phyloP scores from a whole-genome alignment of 1,284 basidiomycete genomes.

The Naganishia sp. region DNA sequence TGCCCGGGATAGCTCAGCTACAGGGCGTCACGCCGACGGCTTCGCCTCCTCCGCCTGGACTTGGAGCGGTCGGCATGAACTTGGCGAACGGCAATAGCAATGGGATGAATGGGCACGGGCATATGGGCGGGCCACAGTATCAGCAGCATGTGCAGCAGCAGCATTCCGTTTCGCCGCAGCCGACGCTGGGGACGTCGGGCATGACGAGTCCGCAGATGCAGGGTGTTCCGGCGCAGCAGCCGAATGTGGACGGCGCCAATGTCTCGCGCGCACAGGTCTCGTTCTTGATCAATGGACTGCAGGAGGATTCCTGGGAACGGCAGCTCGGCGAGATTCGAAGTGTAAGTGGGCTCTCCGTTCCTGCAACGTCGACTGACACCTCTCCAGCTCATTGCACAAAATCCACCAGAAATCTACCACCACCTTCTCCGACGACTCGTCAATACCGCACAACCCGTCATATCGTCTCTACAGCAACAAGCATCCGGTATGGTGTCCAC shows the following conservation, averaged over 20 bases:
- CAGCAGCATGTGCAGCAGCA: conserved; percentile 12
- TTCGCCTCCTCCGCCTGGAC: conserved; percentile 14
- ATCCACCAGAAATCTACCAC: conserved; percentile 90
- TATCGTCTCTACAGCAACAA: conserved; percentile 49
- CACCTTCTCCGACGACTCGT: conserved; percentile 93
- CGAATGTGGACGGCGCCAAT: conserved; percentile 5
- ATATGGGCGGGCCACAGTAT: neutral
- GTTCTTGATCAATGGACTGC: conserved; percentile 87
- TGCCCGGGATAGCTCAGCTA: conserved; percentile 25
- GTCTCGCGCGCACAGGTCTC: conserved; percentile 66
- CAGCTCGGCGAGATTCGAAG: conserved; percentile 87
- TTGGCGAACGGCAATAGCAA: neutral
- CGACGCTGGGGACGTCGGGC: conserved; percentile 22
- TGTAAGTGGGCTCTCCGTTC: conserved; percentile 59
- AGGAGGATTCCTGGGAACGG: conserved; percentile 90
- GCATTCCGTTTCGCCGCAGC: conserved; percentile 24
- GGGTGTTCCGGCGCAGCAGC: neutral
- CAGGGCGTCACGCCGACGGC: conserved; percentile 24
- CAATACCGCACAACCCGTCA: conserved; percentile 60
- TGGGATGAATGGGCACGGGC: conserved; percentile 13
- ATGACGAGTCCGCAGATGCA: conserved; percentile 9
- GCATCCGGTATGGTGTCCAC: conserved; percentile 47
- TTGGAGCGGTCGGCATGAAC: conserved; percentile 11
- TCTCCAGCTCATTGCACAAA: conserved; percentile 81
- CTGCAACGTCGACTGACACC: neutral